Evolutionary conservation across 2,329 filamentous ascomycete species (phyloP), one percentile per base, ranked within the genome.

Genomic region (Cercospora sp.): DNA sequence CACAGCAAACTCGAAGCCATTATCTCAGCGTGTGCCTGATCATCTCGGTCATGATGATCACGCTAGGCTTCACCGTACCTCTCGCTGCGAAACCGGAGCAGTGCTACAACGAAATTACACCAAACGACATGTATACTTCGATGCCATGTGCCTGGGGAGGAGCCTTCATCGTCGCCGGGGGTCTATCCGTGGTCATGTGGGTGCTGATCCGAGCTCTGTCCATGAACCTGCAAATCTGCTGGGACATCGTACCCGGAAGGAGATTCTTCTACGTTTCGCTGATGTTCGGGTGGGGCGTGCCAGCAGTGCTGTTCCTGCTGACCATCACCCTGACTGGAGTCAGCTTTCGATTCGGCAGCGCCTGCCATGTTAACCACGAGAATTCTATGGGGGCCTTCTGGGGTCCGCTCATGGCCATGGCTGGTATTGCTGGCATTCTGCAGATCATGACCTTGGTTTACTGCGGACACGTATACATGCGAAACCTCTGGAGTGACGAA

Each of bases 391-490:
- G 89, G 34, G 91, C 91, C 77, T 92, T 97, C 76, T 98, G 94
- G 94, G 92, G 94, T 16, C 96, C 95, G 0, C 81, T 97, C 30
- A 84, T 97, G 72, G 87, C 90, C 4, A 91, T 98, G 75, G 87
- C 92, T 37, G 90, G 88, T 26, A 81, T 90, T 49, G 91, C 93
- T 0, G 87, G 93, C 74, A 83, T 97, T 66, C 85, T 94, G 37
- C 95, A 97, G 75, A 87, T 97, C 72, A 85, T 88, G 53, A 98
- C 95, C 5, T 94, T 85, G 71, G 84, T 85, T 13, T 98, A 99
- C 82, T 98, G 95, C 79, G 91, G 97, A 81, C 93, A 97, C 77
- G 92, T 99, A 60, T 99, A 98, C 78, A 85, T 99, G 64, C 90
- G 90, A 66, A 94, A 94, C 28, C 84, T 97, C 65, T 84, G 81